Base-by-base conservation (phyloP, 495 filamentous ascomycete species). In the Hypoxylon fuscum region DNA sequence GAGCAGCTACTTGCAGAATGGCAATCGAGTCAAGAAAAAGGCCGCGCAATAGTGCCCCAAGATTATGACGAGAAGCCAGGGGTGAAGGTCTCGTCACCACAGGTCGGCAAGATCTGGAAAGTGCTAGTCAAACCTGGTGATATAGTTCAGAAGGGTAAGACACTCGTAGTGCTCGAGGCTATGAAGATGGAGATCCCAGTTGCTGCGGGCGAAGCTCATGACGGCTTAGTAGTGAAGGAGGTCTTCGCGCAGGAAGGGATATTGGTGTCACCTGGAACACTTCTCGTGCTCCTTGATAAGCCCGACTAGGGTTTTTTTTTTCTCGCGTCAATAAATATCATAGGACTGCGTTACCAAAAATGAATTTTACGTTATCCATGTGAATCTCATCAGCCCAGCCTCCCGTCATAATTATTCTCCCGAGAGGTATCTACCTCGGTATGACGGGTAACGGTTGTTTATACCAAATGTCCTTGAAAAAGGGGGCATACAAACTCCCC, bases 181-280 rank as follows among this genome's bases (percentile, higher is more conserved):
- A 83, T 85, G 82, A 86, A 86, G 60, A 72, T 86, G 61, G 83
- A 86, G 54, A 82, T 84, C 34, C 15, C 40, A 5, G 47, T 64
- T 0, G 17, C 31, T 6, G 53, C 60, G 2, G 60, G 56, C 20
- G 60, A 58, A 18, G 50, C 53, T 20, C 60, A 64, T 21, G 35
- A 58, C 9, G 53, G 53, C 1, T 25, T 64, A 10, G 47, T 53
- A 12, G 60, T 64, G 1, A 58, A 58, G 25, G 60, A 64, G 35
- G 27, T 64, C 1, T 18, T 64, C 11, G 53, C 56, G 1, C 46
- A 58, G 18, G 60, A 64, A 35, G 60, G 60, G 14, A 54, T 32
- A 3, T 29, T 64, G 4, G 60, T 64, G 0, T 64, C 60, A 8
- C 53, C 60, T 5, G 60, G 54, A 3, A 57, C 60, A 10, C n/a